Evolutionary conservation across 495 filamentous ascomycete genomes (phyloP).

Genomic region (Penicillium fimorum): DNA sequence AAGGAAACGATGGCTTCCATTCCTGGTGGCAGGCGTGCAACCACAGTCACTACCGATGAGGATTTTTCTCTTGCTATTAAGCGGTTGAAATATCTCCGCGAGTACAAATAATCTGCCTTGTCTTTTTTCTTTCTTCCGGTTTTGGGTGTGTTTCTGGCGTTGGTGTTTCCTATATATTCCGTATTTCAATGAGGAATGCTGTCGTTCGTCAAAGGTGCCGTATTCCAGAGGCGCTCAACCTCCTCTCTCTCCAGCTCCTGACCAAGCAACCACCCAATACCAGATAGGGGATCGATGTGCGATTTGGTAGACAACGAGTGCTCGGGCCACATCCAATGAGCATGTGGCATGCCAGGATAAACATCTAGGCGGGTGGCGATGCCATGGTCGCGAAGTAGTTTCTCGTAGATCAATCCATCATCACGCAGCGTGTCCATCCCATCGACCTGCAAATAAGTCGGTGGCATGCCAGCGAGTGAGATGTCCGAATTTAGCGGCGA

Average conservation of each 20-base stretch:
- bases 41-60: background rate
- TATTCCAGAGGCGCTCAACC: background rate
- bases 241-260: constrained; percentile 13
- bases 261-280: constrained; percentile 21
- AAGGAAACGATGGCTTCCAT: constrained; percentile 6
- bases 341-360: constrained; percentile 47
- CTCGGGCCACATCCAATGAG: constrained; percentile 29
- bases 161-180: background rate
- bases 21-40: constrained; percentile 1
- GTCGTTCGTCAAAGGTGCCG: background rate
- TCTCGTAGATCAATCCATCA: constrained; percentile 34
- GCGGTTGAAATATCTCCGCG: constrained; percentile 5
- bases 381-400: constrained; percentile 31
- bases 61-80: constrained; percentile 2
- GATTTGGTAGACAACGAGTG: constrained; percentile 18
- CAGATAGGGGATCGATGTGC: constrained; percentile 12
- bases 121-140: background rate
- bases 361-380: constrained; percentile 37
- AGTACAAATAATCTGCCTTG: background rate
- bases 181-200: background rate
- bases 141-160: background rate
- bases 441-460: constrained; percentile 41
- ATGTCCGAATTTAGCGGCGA: too few relatives aligned
- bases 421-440: constrained; percentile 41
- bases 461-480: too few relatives aligned